A percentile compares a stretch with the other conserved stretches of the same genome.
These are phyloP conservation scores for Macrolepiota dolichaula DNA, from an alignment of 768 basidiomycete species.

Conservation along the genomic window DNA sequence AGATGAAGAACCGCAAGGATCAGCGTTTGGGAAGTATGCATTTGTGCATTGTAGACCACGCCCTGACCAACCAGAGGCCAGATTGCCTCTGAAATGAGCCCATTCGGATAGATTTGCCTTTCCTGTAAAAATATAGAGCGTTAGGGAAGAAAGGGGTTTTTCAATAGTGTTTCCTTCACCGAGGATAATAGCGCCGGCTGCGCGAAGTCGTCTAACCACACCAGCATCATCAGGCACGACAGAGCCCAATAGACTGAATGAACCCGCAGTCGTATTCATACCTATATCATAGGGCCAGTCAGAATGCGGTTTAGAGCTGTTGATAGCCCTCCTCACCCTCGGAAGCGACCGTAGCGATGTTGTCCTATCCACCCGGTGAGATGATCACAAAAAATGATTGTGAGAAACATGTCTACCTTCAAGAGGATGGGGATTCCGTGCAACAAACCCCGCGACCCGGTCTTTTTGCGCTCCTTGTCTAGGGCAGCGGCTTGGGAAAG, in stretches of 20 bases:
- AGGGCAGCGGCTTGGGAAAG: conserved; percentile 47
- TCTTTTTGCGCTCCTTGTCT: conserved; percentile 39
- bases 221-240: conserved; percentile 44
- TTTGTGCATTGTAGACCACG: conserved; percentile 49
- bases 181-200: conserved; percentile 39
- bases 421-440: conserved; percentile 55
- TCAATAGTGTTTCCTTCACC: too few species aligned
- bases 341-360: conserved; percentile 42
- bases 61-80: conserved; percentile 56
- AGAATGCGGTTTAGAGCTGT: background rate
- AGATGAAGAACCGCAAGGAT: conserved; percentile 57
- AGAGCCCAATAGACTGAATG: conserved; percentile 37
- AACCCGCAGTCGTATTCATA: conserved; percentile 45
- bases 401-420: conserved; percentile 30
- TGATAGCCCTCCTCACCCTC: conserved; percentile 28
- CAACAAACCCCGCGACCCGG: conserved; percentile 41
- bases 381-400: background rate
- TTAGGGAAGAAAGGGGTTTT: too few species aligned
- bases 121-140: too few species aligned
- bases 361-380: conserved; percentile 29
- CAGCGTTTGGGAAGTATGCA: conserved; percentile 47
- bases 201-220: conserved; percentile 38
- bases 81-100: conserved; percentile 43
- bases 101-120: conserved; percentile 46
- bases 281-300: conserved; percentile 22